phyloP scores from a whole-genome alignment of 2,329 filamentous ascomycete species.

The Venturia pyrina region DNA sequence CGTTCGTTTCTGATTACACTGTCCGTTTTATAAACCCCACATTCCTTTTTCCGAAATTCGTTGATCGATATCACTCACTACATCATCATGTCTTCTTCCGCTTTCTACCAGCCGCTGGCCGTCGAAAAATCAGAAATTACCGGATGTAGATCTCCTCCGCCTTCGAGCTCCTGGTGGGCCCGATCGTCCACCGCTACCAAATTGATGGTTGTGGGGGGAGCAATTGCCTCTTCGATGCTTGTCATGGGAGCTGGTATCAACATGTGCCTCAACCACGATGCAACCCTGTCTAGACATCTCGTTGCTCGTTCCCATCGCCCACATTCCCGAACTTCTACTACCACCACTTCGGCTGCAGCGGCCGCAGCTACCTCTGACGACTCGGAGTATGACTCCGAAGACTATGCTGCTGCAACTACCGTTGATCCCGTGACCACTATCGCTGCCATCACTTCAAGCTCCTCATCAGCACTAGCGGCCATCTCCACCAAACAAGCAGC shows the following conservation, averaged over 20 bases:
- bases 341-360: background rate
- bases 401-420: background rate
- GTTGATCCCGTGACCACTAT: background rate
- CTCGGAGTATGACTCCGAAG: background rate
- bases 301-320: background rate
- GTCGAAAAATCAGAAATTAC: background rate
- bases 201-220: background rate
- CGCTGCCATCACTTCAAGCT: background rate
- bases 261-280: background rate
- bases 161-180: conserved; percentile 3
- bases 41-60: background rate
- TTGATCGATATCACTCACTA: background rate
- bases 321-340: background rate
- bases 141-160: background rate
- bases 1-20: background rate
- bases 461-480: background rate
- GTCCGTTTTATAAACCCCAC: background rate
- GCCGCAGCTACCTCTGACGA: background rate
- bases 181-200: background rate
- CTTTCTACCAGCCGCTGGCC: background rate
- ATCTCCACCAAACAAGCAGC: background rate
- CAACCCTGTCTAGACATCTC: background rate
- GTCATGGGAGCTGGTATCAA: background rate
- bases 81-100: background rate
- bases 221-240: background rate